Evolutionary conservation across 805 yeast genomes (phyloP), one percentile per base, ranked within the genome.

Genomic region (Candida alai): DNA sequence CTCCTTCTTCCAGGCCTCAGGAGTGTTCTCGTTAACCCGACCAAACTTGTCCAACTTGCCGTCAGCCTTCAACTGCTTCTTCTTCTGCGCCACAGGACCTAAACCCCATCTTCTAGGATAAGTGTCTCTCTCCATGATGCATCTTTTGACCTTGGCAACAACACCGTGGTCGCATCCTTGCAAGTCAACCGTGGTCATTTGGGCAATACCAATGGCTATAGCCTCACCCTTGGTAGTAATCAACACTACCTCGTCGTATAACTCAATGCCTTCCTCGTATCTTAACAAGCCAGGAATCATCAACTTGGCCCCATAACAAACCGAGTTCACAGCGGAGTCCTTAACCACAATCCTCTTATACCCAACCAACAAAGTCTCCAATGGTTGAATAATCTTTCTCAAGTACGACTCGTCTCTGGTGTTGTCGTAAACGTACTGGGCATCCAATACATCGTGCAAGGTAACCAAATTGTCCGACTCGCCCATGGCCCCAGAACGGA

Each of bases 41-140:
- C 98, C 98, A 56, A 68, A 93, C 68, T 90, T 86, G 73, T 93
- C 98, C 57, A 93, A 79, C 69, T 93, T 90, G 56, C 97, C 98
- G 47, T 84, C 95, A 35, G 94, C 84, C 76, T 89, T 90, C 75
- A 93, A 72, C 73, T 90, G 96, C 76, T 93, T 93, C 84, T 93
- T 93, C 82, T 88, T 88, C 67, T 85, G 87, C 41, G 98, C 97
- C 60, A 89, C 86, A 52, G 98, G 98, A 52, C 98, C 98, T 52
- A 93, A 71, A 43, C 98, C 98, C 98, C 98, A 93, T 76, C 97
- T 83, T 76, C 98, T 84, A 68, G 98, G 98, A 66, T 93, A 93
- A 34, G 95, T 78, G 64, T 93, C 98, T 73, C 98, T 83, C 73
- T 93, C 98, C 98, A 93, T 93, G 54, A 93, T 93, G 73, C 97